Base-by-base conservation (phyloP, 176 grass and related monocot species). In the Luzula sylvatica region DNA sequence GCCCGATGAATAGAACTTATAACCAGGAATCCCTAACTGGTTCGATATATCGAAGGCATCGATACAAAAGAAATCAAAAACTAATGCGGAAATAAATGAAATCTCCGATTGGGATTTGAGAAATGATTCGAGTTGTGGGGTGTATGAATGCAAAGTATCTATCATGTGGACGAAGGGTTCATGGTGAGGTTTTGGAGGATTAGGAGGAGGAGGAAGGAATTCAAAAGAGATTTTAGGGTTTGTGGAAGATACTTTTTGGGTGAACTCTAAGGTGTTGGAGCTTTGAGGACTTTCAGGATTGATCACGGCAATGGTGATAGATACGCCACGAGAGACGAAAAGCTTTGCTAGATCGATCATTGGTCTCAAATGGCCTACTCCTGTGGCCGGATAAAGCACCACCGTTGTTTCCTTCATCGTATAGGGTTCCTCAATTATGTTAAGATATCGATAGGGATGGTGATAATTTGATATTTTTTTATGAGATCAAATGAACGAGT, bases 331-430 rank as follows among this genome's bases (percentile, higher is more conserved):
- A 29, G 25, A 26, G 49, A 51, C 39, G 11, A 88, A 56, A 49
- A 69, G 71, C 74, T 79, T 76, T 54, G 71, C 71, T 20, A 88
- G 52, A 39, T 88, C 74, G 30, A 88, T 68, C 75, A 88, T 79
- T 13, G 79, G 71, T 50, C 63, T 61, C 7, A 83, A 64, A 67
- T 88, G 85, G 71, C 72, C 75, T 45, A 87, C 62, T 15, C 57
- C 82, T 26, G 65, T 52, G 39, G 23, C 56, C 5, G 72, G 50
- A 62, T 80, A 62, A 3, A 86, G 70, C 20, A 86, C 75, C 23
- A 86, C 53, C 3, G 59, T 70, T 14, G 39, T 21, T n/a, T 35
- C 12, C 27, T 56, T 38, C 53, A 58, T 58, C 25, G 9, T n/a
- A n/a, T n/a, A 7, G 30, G 9, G 5, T 4, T 7, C 9, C 30